phyloP scores from a whole-genome alignment of 2,329 filamentous ascomycete species.

The Diaporthe humulicola region DNA sequence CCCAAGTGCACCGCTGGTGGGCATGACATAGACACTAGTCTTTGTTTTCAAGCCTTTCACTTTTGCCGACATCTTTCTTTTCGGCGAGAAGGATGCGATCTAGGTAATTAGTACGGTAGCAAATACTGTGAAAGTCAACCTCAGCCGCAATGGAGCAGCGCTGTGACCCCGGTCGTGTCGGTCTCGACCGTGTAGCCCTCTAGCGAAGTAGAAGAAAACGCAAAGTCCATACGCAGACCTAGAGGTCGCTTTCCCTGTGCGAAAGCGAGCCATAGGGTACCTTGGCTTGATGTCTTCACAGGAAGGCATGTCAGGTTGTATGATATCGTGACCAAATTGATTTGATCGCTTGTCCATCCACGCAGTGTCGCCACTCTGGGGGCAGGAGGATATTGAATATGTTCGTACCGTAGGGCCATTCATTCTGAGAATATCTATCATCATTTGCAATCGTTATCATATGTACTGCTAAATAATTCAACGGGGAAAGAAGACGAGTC shows the following conservation, averaged over 20 bases:
- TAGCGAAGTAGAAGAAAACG: background rate
- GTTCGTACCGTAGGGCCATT: accelerated
- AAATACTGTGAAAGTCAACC: background rate
- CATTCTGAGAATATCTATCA: background rate
- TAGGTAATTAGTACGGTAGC: no score
- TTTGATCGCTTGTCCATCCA: background rate
- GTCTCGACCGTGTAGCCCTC: no score
- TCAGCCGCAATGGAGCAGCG: background rate
- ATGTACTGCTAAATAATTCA: background rate
- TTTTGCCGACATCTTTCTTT: background rate
- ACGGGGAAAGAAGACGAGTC: background rate
- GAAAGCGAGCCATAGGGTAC: background rate
- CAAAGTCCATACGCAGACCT: background rate
- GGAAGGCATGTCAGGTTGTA: background rate
- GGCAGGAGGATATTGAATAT: background rate
- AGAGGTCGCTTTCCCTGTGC: background rate
- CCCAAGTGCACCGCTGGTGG: no score
- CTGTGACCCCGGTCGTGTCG: background rate
- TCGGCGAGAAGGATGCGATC: background rate
- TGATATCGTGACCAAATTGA: no score
- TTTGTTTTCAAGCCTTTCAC: background rate
- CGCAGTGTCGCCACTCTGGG: background rate
- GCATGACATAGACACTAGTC: no score
- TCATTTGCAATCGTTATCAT: background rate
- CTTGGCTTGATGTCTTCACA: background rate